Conservation (phyloP, 2,329 filamentous ascomycete species). For the Chalara sp. region DNA sequence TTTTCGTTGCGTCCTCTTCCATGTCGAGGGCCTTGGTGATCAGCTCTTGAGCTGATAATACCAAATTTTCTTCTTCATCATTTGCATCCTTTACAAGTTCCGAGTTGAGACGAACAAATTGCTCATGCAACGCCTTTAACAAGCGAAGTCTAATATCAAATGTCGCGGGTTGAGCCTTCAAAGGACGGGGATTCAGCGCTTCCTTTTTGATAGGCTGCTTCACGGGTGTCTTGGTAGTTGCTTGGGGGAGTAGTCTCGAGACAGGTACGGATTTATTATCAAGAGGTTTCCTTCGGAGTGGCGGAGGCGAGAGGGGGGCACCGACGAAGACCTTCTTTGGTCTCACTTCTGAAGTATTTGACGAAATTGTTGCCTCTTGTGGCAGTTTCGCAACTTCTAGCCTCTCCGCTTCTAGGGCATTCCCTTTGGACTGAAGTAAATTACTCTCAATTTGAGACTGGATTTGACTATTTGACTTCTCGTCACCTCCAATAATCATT, state of each 20-base stretch:
- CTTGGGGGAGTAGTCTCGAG: neutral
- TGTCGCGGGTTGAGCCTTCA: constrained; percentile 49
- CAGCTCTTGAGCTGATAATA: constrained; percentile 58
- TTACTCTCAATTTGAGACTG: no score
- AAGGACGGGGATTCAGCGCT: constrained; percentile 59
- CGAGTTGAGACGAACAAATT: constrained; percentile 61
- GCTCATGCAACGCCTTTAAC: constrained; percentile 56
- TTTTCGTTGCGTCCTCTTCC: constrained; percentile 70
- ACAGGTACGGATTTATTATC: constrained; percentile 1
- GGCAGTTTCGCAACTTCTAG: neutral
- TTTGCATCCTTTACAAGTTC: constrained; percentile 48
- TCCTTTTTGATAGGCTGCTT: constrained; percentile 34
- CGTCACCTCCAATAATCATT: neutral
- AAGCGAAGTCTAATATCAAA: constrained; percentile 50
- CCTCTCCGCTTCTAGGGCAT: neutral
- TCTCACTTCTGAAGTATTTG: neutral
- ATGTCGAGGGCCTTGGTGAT: constrained; percentile 66
- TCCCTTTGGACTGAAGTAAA: no score
- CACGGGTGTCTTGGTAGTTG: constrained; percentile 3
- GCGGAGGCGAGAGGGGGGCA: constrained; percentile 21
- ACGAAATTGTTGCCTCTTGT: neutral
- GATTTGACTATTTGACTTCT: neutral
- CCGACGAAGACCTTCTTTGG: constrained; percentile 7
- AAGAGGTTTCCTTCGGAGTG: constrained; percentile 17
- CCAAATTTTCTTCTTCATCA: constrained; percentile 43